Evolutionary conservation across 2,329 filamentous ascomycete species (phyloP).

Genomic region (Neophaeococcomyces aloes): DNA sequence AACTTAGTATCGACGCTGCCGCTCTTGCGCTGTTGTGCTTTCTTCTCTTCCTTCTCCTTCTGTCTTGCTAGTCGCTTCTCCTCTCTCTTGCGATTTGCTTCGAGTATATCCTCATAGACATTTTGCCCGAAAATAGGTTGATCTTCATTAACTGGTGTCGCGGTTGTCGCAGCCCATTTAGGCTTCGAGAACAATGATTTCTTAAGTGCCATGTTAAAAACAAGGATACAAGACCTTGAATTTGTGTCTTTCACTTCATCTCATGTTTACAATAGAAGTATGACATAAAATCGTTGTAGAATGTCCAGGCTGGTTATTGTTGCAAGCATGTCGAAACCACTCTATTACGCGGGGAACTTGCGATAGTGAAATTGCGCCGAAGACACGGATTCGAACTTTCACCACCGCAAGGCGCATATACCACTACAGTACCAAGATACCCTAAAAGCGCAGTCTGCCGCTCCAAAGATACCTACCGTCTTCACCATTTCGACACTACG

Average conservation of each 20-base stretch:
- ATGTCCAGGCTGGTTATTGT: too few species aligned
- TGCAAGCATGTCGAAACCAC: too few species aligned
- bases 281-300: too few species aligned
- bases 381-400: too few species aligned
- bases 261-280: too few species aligned
- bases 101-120: slow-evolving; percentile 37
- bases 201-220: slow-evolving; percentile 20
- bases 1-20: slow-evolving; percentile 4
- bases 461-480: background rate
- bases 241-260: too few species aligned
- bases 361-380: too few species aligned
- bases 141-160: slow-evolving; percentile 18
- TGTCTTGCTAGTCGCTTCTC: slow-evolving; percentile 23
- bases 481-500: too few species aligned
- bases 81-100: slow-evolving; percentile 30
- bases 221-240: background rate
- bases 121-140: slow-evolving; percentile 40
- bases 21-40: slow-evolving; percentile 15
- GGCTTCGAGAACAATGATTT: slow-evolving; percentile 48
- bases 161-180: slow-evolving; percentile 31
- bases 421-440: background rate
- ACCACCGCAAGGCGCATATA: too few species aligned
- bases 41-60: slow-evolving; percentile 20
- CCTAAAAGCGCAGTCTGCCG: background rate
- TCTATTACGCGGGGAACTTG: too few species aligned